These are phyloP conservation scores for Talaromyces liani DNA, from an alignment of 495 filamentous ascomycete species.

Conservation along the genomic window DNA sequence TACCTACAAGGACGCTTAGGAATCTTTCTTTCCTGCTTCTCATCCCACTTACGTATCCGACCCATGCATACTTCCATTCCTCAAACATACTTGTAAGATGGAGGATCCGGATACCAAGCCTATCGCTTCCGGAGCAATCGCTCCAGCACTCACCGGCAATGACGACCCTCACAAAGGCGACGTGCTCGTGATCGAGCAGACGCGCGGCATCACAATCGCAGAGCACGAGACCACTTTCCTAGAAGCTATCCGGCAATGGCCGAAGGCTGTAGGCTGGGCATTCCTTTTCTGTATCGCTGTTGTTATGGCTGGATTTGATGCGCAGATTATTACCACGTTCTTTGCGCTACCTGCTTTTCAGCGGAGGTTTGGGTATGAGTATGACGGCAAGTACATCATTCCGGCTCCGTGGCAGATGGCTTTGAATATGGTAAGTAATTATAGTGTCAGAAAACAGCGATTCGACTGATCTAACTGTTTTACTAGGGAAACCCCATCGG, in stretches of 20 bases:
- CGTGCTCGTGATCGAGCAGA: conserved; percentile 8
- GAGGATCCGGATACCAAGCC: conserved; percentile 3
- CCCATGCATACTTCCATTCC: background rate
- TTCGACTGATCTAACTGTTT: background rate
- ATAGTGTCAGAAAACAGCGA: background rate
- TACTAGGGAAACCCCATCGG: conserved; percentile 31
- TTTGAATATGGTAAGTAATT: conserved; percentile 20
- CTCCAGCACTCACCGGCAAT: background rate
- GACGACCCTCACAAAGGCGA: background rate
- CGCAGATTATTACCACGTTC: conserved; percentile 31
- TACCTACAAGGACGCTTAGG: background rate
- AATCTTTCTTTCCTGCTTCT: background rate
- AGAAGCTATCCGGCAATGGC: conserved; percentile 7
- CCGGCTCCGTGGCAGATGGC: conserved; percentile 28
- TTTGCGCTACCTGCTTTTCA: conserved; percentile 28
- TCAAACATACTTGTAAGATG: background rate
- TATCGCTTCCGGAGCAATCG: background rate
- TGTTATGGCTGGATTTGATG: conserved; percentile 26
- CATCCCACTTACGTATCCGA: background rate
- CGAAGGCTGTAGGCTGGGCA: conserved; percentile 5
- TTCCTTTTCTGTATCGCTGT: conserved; percentile 7
- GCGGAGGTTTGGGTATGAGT: conserved; percentile 25
- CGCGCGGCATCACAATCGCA: conserved; percentile 1
- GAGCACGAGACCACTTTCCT: conserved; percentile 1
- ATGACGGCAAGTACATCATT: conserved; percentile 19